Percentiles rank a stretch among this genome's conserved stretches.
phyloP scores from a whole-genome alignment of 2,329 filamentous ascomycete species.

The Colletotrichum neosansevieriae region DNA sequence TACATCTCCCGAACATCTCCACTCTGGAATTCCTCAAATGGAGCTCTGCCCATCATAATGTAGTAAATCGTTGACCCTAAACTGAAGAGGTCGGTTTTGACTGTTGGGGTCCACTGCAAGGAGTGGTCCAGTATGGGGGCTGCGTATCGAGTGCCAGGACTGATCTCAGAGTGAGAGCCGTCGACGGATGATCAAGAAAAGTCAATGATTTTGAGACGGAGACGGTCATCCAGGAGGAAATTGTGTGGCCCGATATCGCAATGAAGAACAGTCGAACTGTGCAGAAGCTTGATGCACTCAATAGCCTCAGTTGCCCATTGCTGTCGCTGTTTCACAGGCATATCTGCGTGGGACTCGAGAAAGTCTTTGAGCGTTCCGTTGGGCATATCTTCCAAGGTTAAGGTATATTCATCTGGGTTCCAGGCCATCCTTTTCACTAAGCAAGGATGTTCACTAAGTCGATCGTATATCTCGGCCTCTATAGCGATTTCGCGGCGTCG shows the following conservation, averaged over 20 bases:
- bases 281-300: background rate
- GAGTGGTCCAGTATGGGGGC: background rate
- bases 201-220: constrained; percentile 27
- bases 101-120: background rate
- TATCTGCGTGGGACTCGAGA: constrained; percentile 9
- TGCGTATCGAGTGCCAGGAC: constrained; percentile 10
- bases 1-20: constrained; percentile 1
- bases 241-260: constrained; percentile 17
- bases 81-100: constrained; percentile 23
- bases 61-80: constrained; percentile 21
- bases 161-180: constrained; percentile 7
- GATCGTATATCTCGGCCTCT: constrained; percentile 20
- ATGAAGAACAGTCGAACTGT: background rate
- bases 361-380: constrained; percentile 23
- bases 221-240: constrained; percentile 15
- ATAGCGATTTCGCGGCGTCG: constrained; percentile 13
- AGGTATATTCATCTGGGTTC: background rate
- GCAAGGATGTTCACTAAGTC: constrained; percentile 13
- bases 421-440: constrained; percentile 9
- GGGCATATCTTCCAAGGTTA: constrained; percentile 20
- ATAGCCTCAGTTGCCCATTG: background rate
- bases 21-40: constrained; percentile 5
- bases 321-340: constrained; percentile 2
- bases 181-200: constrained; percentile 15
- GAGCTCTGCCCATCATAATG: constrained; percentile 4